Base-by-base conservation (phyloP, 768 basidiomycete genomes). In the Pleurotus platypus region DNA sequence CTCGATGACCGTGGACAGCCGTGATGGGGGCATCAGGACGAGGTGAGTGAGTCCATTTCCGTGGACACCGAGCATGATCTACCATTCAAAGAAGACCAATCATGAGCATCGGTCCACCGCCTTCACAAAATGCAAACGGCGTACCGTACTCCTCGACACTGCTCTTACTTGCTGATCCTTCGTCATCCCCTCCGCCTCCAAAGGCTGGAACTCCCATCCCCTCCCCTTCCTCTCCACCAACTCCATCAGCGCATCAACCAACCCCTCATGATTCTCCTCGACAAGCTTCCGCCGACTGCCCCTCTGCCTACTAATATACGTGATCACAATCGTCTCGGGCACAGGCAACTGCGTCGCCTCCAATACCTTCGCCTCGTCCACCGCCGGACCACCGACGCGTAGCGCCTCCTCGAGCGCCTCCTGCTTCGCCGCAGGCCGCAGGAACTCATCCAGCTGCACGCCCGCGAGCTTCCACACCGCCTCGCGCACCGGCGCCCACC, bases 31-130 rank as follows among this genome's bases (percentile, higher is more conserved):
- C 90, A 94, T 92, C 75, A 88, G 84, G 43, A 94, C 79, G 16
- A 94, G 77, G 64, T 92, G 90, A 6, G 90, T 89, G 0, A 94
- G 77, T 6, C 90, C 90, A 62, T 92, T 92, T 3, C 90, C 90
- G 59, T 90, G 89, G 0, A 89, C 81, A 26, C 88, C 88, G 6
- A 90, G 70, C 63, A 90, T 67, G 57, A 89, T 77, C 87, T 89
- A 47, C 45, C 9, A 35, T 30, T 30, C 30, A 30, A 30, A 6
- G 8, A 5, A 48, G 26, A 20, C 37, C 27, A 47, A 1, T 7
- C 26, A 30, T 40, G 16, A 22, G 27, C 46, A 37, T 40, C 43
- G 18, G 18, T 18, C 38, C 30, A 56, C 13, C 7, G 55, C 7
- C 24, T 50, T 7, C 13, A 26, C 20, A 55, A 16, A 58, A 18